Evolutionary conservation across 2,329 filamentous ascomycete genomes (phyloP).

Genomic region (Amauroascus niger): DNA sequence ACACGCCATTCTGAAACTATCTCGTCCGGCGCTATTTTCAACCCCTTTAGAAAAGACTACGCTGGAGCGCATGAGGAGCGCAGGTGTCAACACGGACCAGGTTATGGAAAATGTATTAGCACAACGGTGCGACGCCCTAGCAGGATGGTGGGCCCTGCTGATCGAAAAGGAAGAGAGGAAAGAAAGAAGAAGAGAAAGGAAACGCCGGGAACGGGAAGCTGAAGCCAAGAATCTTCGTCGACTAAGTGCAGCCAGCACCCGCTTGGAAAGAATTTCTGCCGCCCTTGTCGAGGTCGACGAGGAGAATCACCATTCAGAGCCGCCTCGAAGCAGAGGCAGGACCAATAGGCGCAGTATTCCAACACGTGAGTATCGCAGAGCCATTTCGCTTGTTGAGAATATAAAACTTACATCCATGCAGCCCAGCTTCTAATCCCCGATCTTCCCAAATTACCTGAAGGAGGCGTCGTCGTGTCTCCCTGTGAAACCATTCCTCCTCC

Average conservation of each 20-base stretch:
- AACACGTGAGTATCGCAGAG: constrained; percentile 44
- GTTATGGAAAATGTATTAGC: constrained; percentile 90
- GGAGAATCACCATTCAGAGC: constrained; percentile 50
- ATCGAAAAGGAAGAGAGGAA: constrained; percentile 94
- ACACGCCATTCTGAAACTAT: constrained; percentile 75
- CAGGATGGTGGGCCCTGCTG: constrained; percentile 91
- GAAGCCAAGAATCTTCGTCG: constrained; percentile 71
- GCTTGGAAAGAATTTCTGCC: constrained; percentile 69
- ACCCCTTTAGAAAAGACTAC: constrained; percentile 84
- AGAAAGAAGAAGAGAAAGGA: constrained; percentile 65
- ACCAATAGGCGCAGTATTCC: constrained; percentile 63
- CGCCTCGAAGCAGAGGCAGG: constrained; percentile 63
- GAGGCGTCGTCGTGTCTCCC: constrained; percentile 33
- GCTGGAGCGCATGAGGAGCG: constrained; percentile 80
- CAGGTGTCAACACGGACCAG: constrained; percentile 85
- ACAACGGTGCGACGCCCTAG: constrained; percentile 78
- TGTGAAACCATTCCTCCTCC: constrained; percentile 43
- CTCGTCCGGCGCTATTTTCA: constrained; percentile 71
- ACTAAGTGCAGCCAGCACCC: constrained; percentile 80
- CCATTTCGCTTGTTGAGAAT: constrained; percentile 23
- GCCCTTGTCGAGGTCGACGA: constrained; percentile 70
- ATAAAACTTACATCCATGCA: constrained; percentile 6
- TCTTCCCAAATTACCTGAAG: constrained; percentile 66
- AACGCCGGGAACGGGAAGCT: constrained; percentile 71
- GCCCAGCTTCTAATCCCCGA: constrained; percentile 59